phyloP scores from a whole-genome alignment of 768 basidiomycete genomes.

The Serendipita vermifera region DNA sequence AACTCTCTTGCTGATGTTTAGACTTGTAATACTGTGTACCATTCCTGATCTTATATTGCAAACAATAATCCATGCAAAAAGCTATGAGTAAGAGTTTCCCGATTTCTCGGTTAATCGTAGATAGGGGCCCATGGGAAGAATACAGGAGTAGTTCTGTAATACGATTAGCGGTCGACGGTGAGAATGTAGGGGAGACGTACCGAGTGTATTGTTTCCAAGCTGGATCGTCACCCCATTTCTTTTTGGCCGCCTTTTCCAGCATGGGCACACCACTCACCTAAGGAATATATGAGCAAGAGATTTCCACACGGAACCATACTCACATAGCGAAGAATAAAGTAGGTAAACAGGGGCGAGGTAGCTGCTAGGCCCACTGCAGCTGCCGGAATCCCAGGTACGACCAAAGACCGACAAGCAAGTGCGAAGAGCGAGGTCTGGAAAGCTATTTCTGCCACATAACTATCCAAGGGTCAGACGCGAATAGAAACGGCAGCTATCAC shows the following conservation, averaged over 20 bases:
- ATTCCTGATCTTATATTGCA: no score
- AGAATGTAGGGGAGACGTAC: conserved; percentile 22
- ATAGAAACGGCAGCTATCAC: conserved; percentile 12
- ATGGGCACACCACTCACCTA: conserved; percentile 59
- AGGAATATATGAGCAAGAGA: conserved; percentile 5
- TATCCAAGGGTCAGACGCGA: conserved; percentile 20
- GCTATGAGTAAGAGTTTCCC: neutral
- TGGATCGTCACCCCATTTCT: conserved; percentile 41
- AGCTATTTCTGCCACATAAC: conserved; percentile 60
- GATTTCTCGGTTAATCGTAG: neutral
- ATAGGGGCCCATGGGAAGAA: conserved; percentile 24
- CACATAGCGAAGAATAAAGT: conserved; percentile 44
- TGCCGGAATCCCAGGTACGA: conserved; percentile 32
- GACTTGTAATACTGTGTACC: no score
- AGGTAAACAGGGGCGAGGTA: conserved; percentile 50
- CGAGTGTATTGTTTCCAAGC: conserved; percentile 48
- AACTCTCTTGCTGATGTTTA: neutral
- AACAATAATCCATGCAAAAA: neutral
- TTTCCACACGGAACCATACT: conserved; percentile 13
- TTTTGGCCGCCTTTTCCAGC: conserved; percentile 45
- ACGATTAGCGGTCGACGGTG: neutral
- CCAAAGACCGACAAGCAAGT: conserved; percentile 38
- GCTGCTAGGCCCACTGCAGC: conserved; percentile 35
- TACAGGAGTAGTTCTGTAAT: conserved; percentile 24
- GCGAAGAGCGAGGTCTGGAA: conserved; percentile 57